Conservation (phyloP, 345 rosid species). For the Durio zibethinus region DNA sequence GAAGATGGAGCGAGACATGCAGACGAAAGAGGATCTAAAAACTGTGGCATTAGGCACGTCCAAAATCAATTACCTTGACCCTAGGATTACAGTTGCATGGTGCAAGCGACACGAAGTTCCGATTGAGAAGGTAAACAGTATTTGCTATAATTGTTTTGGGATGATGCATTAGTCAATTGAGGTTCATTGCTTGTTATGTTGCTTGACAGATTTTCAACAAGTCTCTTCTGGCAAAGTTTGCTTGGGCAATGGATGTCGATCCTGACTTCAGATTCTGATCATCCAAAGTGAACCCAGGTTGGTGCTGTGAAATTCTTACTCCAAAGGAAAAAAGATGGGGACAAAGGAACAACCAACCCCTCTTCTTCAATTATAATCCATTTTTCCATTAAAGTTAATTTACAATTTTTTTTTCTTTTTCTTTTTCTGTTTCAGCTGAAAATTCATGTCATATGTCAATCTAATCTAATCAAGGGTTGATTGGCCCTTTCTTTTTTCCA, state of each 20-base stretch:
- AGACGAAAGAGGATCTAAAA: conserved; percentile 84
- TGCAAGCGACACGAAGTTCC: conserved; percentile 99
- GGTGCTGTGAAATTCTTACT: conserved; percentile 13
- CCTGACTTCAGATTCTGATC: conserved; percentile 86
- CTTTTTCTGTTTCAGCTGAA: not conserved
- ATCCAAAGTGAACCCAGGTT: not conserved
- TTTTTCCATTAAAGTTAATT: conserved; percentile 16
- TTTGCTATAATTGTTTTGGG: not conserved
- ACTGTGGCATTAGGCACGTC: conserved; percentile 96
- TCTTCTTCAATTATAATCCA: conserved; percentile 17
- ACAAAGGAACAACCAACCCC: conserved; percentile 24
- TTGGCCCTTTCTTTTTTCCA: conserved; percentile 15
- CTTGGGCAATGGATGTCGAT: conserved; percentile 98
- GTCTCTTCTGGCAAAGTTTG: conserved; percentile 86
- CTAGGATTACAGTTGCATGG: conserved; percentile 98
- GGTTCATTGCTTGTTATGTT: not conserved
- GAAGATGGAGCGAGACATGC: conserved; percentile 70
- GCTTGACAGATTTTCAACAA: conserved; percentile 83
- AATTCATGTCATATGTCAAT: conserved; percentile 25
- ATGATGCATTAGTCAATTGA: not conserved
- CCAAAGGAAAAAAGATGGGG: conserved; percentile 10
- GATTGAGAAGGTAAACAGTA: conserved; percentile 78
- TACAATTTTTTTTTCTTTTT: not conserved
- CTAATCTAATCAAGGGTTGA: conserved; percentile 32
- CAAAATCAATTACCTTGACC: conserved; percentile 93